Evolutionary conservation across 352 stramenopile species (phyloP), one percentile per base, ranked within the genome.

Genomic region (Pythium oligandrum): DNA sequence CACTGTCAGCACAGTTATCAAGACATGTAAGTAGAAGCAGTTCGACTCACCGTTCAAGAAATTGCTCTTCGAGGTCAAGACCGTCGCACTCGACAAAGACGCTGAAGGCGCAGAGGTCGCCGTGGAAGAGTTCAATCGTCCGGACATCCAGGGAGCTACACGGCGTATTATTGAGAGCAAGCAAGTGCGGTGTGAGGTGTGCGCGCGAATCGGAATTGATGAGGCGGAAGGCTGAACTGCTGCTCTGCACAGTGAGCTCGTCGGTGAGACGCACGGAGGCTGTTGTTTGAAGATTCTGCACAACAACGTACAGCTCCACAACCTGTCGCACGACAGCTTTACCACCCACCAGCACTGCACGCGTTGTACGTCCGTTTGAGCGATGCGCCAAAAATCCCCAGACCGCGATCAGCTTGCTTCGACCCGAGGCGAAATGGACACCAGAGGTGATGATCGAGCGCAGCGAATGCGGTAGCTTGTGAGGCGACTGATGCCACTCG

Each of bases 311-410:
- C 12, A 86, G 61, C 55, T 83, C 68, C 26, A 83, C 71, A 43
- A 86, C 68, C 54, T 86, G 75, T 56, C 72, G 77, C 17, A 80
- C 72, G 0, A 67, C 63, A 6, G 71, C 66, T 39, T 69, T 68
- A 48, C 72, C 65, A 10, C 69, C 63, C 26, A 78, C 48, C 26
- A 86, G 47, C 32, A 86, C 72, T 0, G 75, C 78, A 4, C 75
- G 66, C 33, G 72, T 86, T 12, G 75, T 86, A 35, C 64, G 72
- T 12, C 75, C 75, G 35, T 86, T 86, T 1, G 75, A 86, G 2
- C 75, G 72, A 33, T 60, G 72, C 44, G 70, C 69, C 9, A 86
- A 60, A 34, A 75, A 49, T 2, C 62, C 68, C 75, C 75, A 86
- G 4, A 71, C 48, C 40, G 45, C 55, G n/a, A 83, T 44, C 12